Base-by-base conservation (phyloP, 2,329 filamentous ascomycete genomes). In the Paecilomyces dactylethromorphus region DNA sequence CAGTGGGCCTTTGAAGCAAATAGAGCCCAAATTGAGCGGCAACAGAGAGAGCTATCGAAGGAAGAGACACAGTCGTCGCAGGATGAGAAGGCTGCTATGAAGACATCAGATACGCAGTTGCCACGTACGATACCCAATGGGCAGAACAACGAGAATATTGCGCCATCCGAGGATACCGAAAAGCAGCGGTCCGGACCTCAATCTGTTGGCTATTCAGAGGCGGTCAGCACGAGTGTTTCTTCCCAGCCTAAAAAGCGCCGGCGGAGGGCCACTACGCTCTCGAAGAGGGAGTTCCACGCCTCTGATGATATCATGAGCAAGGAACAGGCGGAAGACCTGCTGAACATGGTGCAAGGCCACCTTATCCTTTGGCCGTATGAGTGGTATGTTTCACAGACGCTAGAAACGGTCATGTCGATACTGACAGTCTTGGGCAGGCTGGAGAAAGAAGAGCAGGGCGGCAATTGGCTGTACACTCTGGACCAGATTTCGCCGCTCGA, bases 391-490 rank as follows among this genome's bases (percentile, higher is more conserved):
- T 4, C 54, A 18, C 15, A 2, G 53, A 50, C 22, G 22, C 58
- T 56, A n/a, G 55, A 54, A 21, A n/a, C n/a, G 24, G 31, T 54
- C 58, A 54, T 29, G 29, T 52, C 50, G 29, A 13, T 64, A 58
- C 62, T 68, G 31, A 65, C 60, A 12, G 18, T 55, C 29, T 33
- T 35, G 31, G 21, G 21, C 55, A 83, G 81, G 92, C 84, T 96
- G 57, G 84, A 89, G 66, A 89, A 88, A 58, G 94, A 97, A 77
- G 94, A 97, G 79, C 86, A 87, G 69, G 92, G 91, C 64, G 91
- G 92, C 58, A 96, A 97, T 71, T 99, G 94, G 94, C 84, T 97
- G 62, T 97, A 96, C 76, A 91, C 93, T 70, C 91, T 97, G 58
- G 94, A 99, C 74, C 89, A 95, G 74, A 88, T 99, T 71, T 95